These are phyloP conservation scores for Rutstroemia sp. DNA, from an alignment of 2,329 filamentous ascomycete genomes.

Conservation along the genomic window DNA sequence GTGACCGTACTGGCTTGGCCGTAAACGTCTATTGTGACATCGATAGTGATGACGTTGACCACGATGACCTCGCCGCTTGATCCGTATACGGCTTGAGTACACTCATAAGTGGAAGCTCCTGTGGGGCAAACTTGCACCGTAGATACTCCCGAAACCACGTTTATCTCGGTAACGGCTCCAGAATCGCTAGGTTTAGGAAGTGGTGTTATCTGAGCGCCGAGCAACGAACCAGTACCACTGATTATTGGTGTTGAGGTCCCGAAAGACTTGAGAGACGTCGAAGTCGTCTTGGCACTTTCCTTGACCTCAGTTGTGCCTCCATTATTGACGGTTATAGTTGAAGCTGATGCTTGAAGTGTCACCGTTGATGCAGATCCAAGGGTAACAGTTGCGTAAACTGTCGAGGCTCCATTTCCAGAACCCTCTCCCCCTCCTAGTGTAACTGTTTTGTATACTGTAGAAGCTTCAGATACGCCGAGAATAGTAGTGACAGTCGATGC, in stretches of 20 bases:
- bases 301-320: not conserved
- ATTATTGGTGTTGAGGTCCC: slow-evolving; percentile 1
- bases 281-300: not conserved
- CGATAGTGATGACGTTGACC: slow-evolving; percentile 7
- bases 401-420: not conserved
- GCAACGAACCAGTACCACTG: not conserved
- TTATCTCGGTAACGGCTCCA: slow-evolving; percentile 4
- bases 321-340: not conserved
- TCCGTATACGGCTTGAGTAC: slow-evolving; percentile 4
- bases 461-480: too few species aligned
- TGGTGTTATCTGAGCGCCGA: not conserved
- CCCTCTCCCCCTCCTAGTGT: not conserved
- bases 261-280: slow-evolving; percentile 1
- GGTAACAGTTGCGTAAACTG: slow-evolving; percentile 1
- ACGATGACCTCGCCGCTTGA: not conserved
- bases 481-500: too few species aligned
- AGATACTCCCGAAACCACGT: slow-evolving; percentile 6
- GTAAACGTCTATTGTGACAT: slow-evolving; percentile 3
- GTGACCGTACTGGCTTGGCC: not conserved
- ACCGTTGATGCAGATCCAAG: not conserved
- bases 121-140: slow-evolving; percentile 9
- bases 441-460: not conserved
- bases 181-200: not conserved
- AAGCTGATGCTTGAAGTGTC: not conserved
- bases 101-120: slow-evolving; percentile 2